Base-by-base conservation (phyloP, 1,139 yeast genomes). In the Waltiozyma sp. region DNA sequence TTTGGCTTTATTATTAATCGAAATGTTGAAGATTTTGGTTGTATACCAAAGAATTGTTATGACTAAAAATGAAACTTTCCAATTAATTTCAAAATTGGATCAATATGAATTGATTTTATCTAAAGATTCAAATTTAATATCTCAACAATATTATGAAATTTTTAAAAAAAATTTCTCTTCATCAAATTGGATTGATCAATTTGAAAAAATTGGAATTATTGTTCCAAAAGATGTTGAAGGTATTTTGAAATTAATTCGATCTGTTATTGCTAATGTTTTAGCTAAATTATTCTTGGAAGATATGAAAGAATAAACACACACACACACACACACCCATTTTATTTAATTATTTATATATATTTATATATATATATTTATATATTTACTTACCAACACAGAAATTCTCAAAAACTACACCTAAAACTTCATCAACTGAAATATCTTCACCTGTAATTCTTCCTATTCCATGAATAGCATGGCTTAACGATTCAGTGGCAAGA, bases 381-480 rank as follows among this genome's bases (percentile, higher is more conserved):
- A 31, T n/a, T 33, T 18, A 91, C 61, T 91, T 91, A 6, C 98
- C 98, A 38, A 91, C 87, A 61, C 98, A 91, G 58, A 91, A 93
- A 50, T 78, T 84, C 6, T 95, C 80, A 58, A 91, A 91, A 0
- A 91, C 94, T 3, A 85, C 91, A 0, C 93, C 96, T 11, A 93
- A 65, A 1, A 93, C 78, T 57, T 91, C 98, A 55, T 91, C 97
- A 1, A 89, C 73, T 0, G 95, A 95, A 14, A 91, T 78, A 0
- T 88, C 75, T 40, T 84, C 83, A 1, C 98, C 98, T 0, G 96
- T 88, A 34, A 91, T 83, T 55, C 80, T 84, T 0, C 96, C 96
- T 36, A 91, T 83, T 0, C 96, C 96, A 24, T 83, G 89, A 14
- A 83, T 77, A 0, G 96, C 79, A 45, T 74, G 75, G 42, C 75